These are phyloP conservation scores for Curvularia sp. DNA, from an alignment of 2,329 filamentous ascomycete genomes.

Conservation along the genomic window DNA sequence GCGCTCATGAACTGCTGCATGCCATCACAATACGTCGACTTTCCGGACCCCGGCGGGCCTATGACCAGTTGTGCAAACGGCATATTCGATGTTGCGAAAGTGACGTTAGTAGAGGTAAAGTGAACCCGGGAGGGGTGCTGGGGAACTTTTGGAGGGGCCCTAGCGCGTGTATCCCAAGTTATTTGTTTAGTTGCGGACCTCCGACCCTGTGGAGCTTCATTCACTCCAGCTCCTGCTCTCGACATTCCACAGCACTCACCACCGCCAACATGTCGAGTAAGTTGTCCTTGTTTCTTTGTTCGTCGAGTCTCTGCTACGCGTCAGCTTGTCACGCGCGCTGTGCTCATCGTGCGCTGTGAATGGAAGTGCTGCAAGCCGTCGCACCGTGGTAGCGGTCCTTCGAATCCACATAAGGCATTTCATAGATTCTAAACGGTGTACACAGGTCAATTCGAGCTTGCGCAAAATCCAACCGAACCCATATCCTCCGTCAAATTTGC, in stretches of 20 bases:
- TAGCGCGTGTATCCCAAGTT: slow-evolving; percentile 16
- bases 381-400: neutral
- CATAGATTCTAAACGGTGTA: slow-evolving; percentile 8
- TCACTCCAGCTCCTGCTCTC: slow-evolving; percentile 20
- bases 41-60: slow-evolving; percentile 93
- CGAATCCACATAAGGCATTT: neutral
- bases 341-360: neutral
- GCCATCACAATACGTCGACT: slow-evolving; percentile 98
- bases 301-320: neutral
- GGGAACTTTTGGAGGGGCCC: slow-evolving; percentile 27
- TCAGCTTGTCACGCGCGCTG: neutral
- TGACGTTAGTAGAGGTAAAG: slow-evolving; percentile 2
- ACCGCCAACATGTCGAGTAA: slow-evolving; percentile 41
- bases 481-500: slow-evolving; percentile 89
- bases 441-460: slow-evolving; percentile 76
- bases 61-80: slow-evolving; percentile 80
- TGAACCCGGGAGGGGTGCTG: slow-evolving; percentile 2
- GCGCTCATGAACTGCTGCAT: slow-evolving; percentile 99
- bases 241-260: slow-evolving; percentile 7
- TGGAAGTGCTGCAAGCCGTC: slow-evolving; percentile 1
- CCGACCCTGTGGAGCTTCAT: slow-evolving; percentile 25
- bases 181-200: slow-evolving; percentile 24
- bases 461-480: slow-evolving; percentile 81
- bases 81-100: slow-evolving; percentile 48
- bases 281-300: neutral